Evolutionary conservation across 306 rosid species (phyloP).

Genomic region (Hippophae rhamnoides): DNA sequence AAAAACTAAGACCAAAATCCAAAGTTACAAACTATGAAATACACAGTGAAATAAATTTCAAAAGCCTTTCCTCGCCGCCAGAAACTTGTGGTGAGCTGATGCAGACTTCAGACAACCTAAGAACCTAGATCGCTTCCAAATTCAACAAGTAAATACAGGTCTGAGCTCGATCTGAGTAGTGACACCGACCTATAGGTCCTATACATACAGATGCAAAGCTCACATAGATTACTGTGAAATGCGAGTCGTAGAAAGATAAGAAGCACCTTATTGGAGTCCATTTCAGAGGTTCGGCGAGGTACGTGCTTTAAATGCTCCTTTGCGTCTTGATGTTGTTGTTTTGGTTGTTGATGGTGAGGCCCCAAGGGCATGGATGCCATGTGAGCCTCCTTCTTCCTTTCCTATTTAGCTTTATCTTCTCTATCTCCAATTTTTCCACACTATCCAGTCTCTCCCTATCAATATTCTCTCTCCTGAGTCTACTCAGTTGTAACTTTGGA

Average conservation of each 20-base stretch:
- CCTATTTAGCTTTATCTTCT: slow-evolving; percentile 14
- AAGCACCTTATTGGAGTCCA: slow-evolving; percentile 60
- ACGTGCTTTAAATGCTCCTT: slow-evolving; percentile 32
- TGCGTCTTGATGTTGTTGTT: slow-evolving; percentile 22
- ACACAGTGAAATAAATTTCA: background rate
- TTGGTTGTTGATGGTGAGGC: slow-evolving; percentile 49
- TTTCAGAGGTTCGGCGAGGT: slow-evolving; percentile 41
- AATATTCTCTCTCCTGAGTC: slow-evolving; percentile 10
- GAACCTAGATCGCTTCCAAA: slow-evolving; percentile 38
- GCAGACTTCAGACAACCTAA: slow-evolving; percentile 17
- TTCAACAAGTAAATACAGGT: slow-evolving; percentile 20
- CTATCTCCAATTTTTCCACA: slow-evolving; percentile 2
- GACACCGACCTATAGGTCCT: slow-evolving; percentile 4
- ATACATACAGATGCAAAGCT: slow-evolving; percentile 3
- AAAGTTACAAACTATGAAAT: background rate
- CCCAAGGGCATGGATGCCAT: slow-evolving; percentile 71
- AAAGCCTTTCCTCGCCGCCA: slow-evolving; percentile 10
- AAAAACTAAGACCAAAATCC: background rate
- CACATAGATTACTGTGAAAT: background rate
- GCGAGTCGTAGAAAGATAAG: slow-evolving; percentile 10
- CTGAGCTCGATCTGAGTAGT: slow-evolving; percentile 33
- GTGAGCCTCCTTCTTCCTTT: slow-evolving; percentile 20
- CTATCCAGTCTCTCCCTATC: slow-evolving; percentile 16
- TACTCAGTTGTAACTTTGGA: slow-evolving; percentile 6
- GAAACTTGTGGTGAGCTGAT: slow-evolving; percentile 21